phyloP scores from a whole-genome alignment of 257 asterid species.

The Solanum pennellii region DNA sequence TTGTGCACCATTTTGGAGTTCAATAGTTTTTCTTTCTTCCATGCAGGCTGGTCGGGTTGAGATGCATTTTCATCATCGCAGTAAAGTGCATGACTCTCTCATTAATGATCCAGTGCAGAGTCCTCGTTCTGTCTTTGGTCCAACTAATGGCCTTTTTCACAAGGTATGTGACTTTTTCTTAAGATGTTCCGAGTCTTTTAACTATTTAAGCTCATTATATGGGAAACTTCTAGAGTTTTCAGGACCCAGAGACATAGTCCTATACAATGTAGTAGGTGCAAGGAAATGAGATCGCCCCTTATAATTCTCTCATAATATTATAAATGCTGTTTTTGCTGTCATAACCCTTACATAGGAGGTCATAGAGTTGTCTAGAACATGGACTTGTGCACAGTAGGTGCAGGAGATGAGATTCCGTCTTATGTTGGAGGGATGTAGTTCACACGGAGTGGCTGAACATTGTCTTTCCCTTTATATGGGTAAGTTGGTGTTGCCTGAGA shows the following conservation, averaged over 20 bases:
- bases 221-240: not conserved
- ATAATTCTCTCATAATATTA: not conserved
- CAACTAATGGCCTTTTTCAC: conserved; percentile 19
- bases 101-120: conserved; percentile 21
- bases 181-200: not conserved
- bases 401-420: not conserved
- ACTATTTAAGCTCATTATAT: not conserved
- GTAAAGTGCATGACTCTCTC: conserved; percentile 12
- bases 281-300: not conserved
- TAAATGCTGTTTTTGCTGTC: not conserved
- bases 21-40: not conserved
- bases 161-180: conserved; percentile 18
- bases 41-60: conserved; percentile 28
- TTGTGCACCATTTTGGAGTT: not conserved
- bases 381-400: not conserved
- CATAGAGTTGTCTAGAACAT: not conserved
- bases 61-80: conserved; percentile 19
- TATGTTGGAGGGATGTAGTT: not conserved
- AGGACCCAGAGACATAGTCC: not conserved
- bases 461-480: not conserved
- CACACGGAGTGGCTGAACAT: not conserved
- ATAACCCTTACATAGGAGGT: not conserved
- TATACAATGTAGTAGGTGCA: not conserved
- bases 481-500: not conserved
- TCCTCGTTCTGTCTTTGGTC: conserved; percentile 35